Base-by-base conservation (phyloP, 345 rosid species). In the Xanthoceras sorbifolium region DNA sequence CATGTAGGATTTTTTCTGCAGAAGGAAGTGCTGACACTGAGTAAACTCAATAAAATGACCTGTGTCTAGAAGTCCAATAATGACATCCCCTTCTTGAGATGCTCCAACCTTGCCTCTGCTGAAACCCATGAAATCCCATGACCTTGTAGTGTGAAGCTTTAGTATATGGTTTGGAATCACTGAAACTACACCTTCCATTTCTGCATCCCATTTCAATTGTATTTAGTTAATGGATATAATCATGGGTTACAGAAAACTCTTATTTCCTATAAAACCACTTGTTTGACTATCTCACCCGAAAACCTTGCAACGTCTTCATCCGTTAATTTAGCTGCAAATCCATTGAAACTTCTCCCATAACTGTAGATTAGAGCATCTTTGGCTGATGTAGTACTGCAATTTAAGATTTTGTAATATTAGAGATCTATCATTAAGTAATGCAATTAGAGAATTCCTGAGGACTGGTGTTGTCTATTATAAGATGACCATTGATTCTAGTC, bases 101-200 rank as follows among this genome's bases (percentile, higher is more conserved):
- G 42, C 48, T n/a, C 20, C 60, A 26, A 26, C 26, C 1, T 54
- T 70, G 20, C 66, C 46, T 14, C 62, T 4, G 10, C 80, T 7
- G 42, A 86, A 74, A 29, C 84, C 87, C 52, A 82, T 64, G 66
- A 84, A 84, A 68, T 86, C 85, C 87, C 85, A 86, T 55, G 84
- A 80, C 69, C 78, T 78, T 54, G 84, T 84, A 7, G 87, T 80
- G 64, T 82, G 85, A 22, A 84, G 74, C 75, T 78, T 71, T 11
- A 71, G 42, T 46, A 54, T 82, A 65, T 66, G 79, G 73, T 77
- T 83, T 25, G 80, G 83, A 59, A 86, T 73, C 20, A 86, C 82
- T n/a, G 89, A 86, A 36, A 86, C 65, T 9, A 82, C 87, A 14
- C 82, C 86, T 22, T 82, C 73, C 79, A 70, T 72, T 11, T 64